These are phyloP conservation scores for Kluyveromyces nonfermentans DNA, from an alignment of 805 yeast genomes.

Conservation along the genomic window DNA sequence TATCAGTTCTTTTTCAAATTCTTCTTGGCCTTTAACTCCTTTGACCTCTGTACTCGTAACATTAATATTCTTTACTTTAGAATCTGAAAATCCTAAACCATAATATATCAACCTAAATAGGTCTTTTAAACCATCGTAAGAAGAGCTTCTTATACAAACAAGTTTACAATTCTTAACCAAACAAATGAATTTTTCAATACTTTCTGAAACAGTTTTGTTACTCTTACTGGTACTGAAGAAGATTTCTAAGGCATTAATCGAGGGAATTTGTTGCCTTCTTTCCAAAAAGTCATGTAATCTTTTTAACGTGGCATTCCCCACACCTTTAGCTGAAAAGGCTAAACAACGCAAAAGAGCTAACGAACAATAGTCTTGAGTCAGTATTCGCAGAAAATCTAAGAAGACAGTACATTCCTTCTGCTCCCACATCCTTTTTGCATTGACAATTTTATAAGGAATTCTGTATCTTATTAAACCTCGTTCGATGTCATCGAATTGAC, in stretches of 20 bases:
- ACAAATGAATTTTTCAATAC: neutral
- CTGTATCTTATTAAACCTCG: conserved; percentile 43
- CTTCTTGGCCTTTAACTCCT: neutral
- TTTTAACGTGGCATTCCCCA: conserved; percentile 49
- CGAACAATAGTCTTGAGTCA: conserved; percentile 49
- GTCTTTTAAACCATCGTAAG: neutral
- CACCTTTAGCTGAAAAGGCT: conserved; percentile 52
- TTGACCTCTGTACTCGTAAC: neutral
- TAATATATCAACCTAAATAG: neutral
- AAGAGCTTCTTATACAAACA: neutral
- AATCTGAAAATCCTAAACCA: neutral
- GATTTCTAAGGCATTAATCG: neutral
- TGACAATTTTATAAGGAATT: conserved; percentile 58
- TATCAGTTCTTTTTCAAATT: neutral
- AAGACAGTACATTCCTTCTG: conserved; percentile 55
- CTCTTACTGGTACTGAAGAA: neutral
- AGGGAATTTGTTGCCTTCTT: neutral
- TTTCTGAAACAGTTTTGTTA: neutral
- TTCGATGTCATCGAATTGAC: conserved; percentile 55
- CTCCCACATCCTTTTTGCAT: conserved; percentile 77
- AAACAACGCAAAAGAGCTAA: conserved; percentile 51
- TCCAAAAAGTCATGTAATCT: conserved; percentile 9
- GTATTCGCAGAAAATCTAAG: conserved; percentile 54
- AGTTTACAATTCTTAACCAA: neutral
- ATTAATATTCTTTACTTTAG: too few species aligned